Evolutionary conservation across 352 stramenopile genomes (phyloP).

Genomic region (Aphanomyces cochlioides): DNA sequence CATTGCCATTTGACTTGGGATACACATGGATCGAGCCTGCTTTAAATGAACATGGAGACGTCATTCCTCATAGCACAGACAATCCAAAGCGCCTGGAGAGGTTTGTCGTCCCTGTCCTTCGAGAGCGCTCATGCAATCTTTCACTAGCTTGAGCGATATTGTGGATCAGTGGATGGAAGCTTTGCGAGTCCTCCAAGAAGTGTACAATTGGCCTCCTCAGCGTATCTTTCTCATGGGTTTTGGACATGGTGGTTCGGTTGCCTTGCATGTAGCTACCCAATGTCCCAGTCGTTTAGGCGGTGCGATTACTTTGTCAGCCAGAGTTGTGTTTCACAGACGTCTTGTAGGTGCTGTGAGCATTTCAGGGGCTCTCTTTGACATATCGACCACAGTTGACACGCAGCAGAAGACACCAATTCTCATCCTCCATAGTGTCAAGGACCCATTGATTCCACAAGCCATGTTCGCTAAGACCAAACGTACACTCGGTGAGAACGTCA

Average conservation of each 20-base stretch:
- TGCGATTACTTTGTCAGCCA: neutral
- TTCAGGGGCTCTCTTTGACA: conserved; percentile 1
- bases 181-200: conserved; percentile 3
- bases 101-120: neutral
- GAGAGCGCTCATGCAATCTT: neutral
- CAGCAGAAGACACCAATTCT: conserved; percentile 6
- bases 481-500: neutral
- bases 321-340: neutral
- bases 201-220: conserved; percentile 18
- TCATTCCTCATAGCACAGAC: neutral
- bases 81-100: neutral
- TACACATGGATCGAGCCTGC: conserved; percentile 22
- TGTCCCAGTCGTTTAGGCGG: neutral
- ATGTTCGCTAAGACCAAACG: neutral
- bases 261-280: neutral
- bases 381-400: neutral
- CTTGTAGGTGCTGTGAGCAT: conserved; percentile 15
- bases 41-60: conserved; percentile 10
- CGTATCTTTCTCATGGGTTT: conserved; percentile 28
- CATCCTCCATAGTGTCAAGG: conserved; percentile 1
- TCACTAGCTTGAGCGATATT: conserved; percentile 9
- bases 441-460: neutral
- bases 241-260: conserved; percentile 9
- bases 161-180: neutral
- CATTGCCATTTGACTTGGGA: conserved; percentile 25